Conservation (phyloP, 345 rosid genomes). For the sweet orange (Citrus sinensis) region DNA sequence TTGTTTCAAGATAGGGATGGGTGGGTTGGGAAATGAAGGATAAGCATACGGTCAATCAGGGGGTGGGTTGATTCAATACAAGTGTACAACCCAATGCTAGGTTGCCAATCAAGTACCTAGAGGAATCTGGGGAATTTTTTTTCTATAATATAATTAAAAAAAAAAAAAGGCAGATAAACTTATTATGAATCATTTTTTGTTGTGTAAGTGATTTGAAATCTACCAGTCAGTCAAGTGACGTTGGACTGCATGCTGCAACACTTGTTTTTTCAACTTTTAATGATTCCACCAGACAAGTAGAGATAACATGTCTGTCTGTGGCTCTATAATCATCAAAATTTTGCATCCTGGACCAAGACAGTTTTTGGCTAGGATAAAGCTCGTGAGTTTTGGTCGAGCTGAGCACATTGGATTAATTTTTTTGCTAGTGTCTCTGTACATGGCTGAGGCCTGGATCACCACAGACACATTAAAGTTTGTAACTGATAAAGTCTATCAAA, state of each 20-base stretch:
- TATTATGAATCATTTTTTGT: neutral
- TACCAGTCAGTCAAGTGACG: neutral
- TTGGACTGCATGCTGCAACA: neutral
- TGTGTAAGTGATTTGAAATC: neutral
- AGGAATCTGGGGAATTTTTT: neutral
- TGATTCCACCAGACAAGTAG: neutral
- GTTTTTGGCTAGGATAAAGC: neutral
- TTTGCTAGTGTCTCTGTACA: neutral
- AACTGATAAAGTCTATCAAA: neutral
- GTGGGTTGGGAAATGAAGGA: neutral
- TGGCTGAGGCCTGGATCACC: neutral
- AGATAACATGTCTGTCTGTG: neutral
- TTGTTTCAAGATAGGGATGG: neutral
- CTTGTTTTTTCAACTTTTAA: neutral
- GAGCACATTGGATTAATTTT: neutral
- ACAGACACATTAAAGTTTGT: neutral
- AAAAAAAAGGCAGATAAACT: neutral
- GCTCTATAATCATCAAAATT: neutral
- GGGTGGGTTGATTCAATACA: neutral
- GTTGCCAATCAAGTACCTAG: neutral
- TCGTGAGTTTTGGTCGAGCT: neutral
- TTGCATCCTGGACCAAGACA: neutral
- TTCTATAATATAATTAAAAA: neutral
- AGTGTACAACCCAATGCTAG: neutral
- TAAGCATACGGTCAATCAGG: neutral